A percentile compares a stretch with the other conserved stretches of the same genome.
phyloP scores from a whole-genome alignment of 495 filamentous ascomycete genomes.

The Penicillium chermesinum region DNA sequence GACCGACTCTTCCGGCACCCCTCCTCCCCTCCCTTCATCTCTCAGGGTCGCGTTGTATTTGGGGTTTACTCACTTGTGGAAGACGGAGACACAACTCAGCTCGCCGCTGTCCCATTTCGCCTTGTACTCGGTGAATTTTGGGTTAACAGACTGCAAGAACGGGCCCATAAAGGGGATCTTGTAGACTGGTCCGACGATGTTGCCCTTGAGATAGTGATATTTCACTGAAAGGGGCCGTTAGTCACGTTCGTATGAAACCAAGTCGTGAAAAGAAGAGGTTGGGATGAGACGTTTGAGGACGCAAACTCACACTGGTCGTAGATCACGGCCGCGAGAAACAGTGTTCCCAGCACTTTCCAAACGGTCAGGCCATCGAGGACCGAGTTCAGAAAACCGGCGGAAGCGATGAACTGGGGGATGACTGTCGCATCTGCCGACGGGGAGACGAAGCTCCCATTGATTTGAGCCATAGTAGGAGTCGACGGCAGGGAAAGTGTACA shows the following conservation, averaged over 20 bases:
- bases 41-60: neutral
- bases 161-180: conserved; percentile 96
- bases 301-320: conserved; percentile 77
- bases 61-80: conserved; percentile 81
- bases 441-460: conserved; percentile 71
- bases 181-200: conserved; percentile 73
- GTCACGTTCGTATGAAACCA: neutral
- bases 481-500: neutral
- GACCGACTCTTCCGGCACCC: too few relatives aligned
- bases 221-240: conserved; percentile 51
- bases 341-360: conserved; percentile 59
- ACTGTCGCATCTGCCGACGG: conserved; percentile 64
- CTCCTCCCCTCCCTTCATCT: too few relatives aligned
- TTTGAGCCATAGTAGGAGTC: conserved; percentile 47
- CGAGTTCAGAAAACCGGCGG: conserved; percentile 37
- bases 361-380: conserved; percentile 52
- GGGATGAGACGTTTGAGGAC: too few relatives aligned
- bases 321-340: conserved; percentile 63
- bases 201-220: conserved; percentile 82
- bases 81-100: conserved; percentile 95
- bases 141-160: conserved; percentile 87
- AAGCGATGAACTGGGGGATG: conserved; percentile 41
- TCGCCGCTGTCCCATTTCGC: conserved; percentile 87
- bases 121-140: conserved; percentile 85
- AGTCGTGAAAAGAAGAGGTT: too few relatives aligned